These are phyloP conservation scores for Hypericum perforatum DNA, from an alignment of 345 rosid species.

Conservation along the genomic window DNA sequence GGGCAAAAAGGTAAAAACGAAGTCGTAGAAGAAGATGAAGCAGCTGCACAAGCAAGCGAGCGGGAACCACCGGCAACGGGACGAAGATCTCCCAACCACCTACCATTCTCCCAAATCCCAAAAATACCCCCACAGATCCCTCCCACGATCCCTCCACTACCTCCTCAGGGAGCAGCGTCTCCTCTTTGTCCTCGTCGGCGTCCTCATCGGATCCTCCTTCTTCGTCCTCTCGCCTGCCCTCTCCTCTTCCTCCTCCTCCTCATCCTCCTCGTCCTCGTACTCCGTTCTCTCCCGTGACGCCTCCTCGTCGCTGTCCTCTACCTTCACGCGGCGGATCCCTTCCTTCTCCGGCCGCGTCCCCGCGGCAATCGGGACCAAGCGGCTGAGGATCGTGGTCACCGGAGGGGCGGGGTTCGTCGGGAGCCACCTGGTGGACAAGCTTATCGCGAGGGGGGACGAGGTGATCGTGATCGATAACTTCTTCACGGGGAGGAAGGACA, in stretches of 20 bases:
- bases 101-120: slow-evolving; percentile 49
- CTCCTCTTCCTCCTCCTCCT: not conserved
- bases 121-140: slow-evolving; percentile 52
- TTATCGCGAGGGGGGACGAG: slow-evolving; percentile 63
- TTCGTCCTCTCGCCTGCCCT: slow-evolving; percentile 41
- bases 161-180: slow-evolving; percentile 43
- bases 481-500: slow-evolving; percentile 71
- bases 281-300: slow-evolving; percentile 14
- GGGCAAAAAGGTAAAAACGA: too few relatives aligned
- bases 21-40: slow-evolving; percentile 31
- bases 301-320: slow-evolving; percentile 16
- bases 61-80: slow-evolving; percentile 40
- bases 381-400: slow-evolving; percentile 53
- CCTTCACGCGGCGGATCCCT: slow-evolving; percentile 10
- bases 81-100: slow-evolving; percentile 40
- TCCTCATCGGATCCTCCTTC: slow-evolving; percentile 45
- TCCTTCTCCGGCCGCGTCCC: slow-evolving; percentile 29
- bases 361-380: slow-evolving; percentile 44
- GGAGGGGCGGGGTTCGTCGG: slow-evolving; percentile 93
- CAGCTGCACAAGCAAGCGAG: slow-evolving; percentile 75
- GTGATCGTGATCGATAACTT: slow-evolving; percentile 76
- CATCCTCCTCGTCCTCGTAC: slow-evolving; percentile 8
- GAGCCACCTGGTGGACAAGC: slow-evolving; percentile 79
- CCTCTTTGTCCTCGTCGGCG: slow-evolving; percentile 45
- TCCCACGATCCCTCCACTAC: slow-evolving; percentile 33